phyloP scores from a whole-genome alignment of 306 rosid genomes.

The Cicer cuneatum region DNA sequence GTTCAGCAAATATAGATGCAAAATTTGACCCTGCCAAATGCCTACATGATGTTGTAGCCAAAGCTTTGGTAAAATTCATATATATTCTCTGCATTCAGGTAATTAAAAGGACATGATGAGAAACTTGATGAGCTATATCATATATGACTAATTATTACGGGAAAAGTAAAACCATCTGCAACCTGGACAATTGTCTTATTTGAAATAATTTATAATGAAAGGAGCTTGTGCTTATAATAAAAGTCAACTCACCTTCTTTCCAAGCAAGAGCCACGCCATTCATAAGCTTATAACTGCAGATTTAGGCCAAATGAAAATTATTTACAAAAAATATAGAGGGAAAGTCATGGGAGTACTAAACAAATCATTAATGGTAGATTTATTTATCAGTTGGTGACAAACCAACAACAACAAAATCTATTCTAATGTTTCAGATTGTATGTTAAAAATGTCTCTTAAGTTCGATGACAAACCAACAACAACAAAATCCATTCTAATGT shows the following conservation, averaged over 20 bases:
- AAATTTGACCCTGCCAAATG: constrained; percentile 48
- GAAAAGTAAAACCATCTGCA: constrained; percentile 18
- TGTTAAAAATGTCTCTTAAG: constrained; percentile 13
- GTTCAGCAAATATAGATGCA: constrained; percentile 44
- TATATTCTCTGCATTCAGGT: constrained; percentile 55
- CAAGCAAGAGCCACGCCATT: constrained; percentile 88
- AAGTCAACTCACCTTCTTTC: constrained; percentile 58
- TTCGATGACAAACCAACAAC: not conserved
- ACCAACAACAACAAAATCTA: constrained; percentile 5
- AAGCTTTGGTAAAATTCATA: constrained; percentile 54
- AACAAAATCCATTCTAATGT: not conserved
- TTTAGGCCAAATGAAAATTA: constrained; percentile 33
- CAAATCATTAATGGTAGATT: constrained; percentile 23
- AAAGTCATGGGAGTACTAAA: not conserved
- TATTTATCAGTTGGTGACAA: not conserved
- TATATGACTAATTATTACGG: not conserved
- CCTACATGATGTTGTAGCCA: constrained; percentile 50
- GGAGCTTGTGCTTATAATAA: not conserved
- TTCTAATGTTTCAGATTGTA: constrained; percentile 17
- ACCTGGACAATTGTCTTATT: constrained; percentile 12
- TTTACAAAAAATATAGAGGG: not conserved
- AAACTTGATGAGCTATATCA: constrained; percentile 2
- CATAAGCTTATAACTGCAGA: constrained; percentile 57
- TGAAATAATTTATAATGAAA: not conserved
- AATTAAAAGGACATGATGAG: constrained; percentile 27